A percentile compares a stretch with the other conserved stretches of the same genome.
Evolutionary conservation across 139 green algal genomes (phyloP).

Genomic region (Chlamydomonas sp.): DNA sequence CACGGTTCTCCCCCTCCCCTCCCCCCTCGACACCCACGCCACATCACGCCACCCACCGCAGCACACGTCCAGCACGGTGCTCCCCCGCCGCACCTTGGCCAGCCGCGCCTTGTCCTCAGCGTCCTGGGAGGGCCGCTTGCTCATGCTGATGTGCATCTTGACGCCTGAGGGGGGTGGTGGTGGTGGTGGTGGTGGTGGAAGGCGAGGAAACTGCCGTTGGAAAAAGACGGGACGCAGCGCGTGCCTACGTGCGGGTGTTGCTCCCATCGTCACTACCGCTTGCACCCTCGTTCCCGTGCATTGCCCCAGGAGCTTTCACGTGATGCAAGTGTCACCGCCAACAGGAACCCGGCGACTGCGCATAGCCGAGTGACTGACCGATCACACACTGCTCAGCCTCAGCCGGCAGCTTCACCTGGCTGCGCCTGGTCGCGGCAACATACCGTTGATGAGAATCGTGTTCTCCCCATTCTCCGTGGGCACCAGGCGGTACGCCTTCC

Average conservation of each 20-base stretch:
- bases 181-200: background rate
- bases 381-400: too few species aligned
- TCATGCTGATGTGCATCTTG: slow-evolving; percentile 42
- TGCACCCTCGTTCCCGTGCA: too few species aligned
- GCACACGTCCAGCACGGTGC: slow-evolving; percentile 35
- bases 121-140: slow-evolving; percentile 39
- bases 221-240: background rate
- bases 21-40: background rate
- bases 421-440: background rate
- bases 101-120: slow-evolving; percentile 33
- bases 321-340: too few species aligned
- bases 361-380: too few species aligned
- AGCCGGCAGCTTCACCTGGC: too few species aligned
- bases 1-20: slow-evolving; percentile 7
- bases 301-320: too few species aligned
- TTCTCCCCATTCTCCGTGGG: slow-evolving; percentile 9
- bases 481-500: slow-evolving; percentile 30
- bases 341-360: too few species aligned
- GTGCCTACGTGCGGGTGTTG: background rate
- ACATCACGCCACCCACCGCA: background rate
- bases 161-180: slow-evolving; percentile 4
- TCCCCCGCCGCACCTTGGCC: slow-evolving; percentile 11
- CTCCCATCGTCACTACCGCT: background rate
- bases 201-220: background rate
- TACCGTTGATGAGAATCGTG: slow-evolving; percentile 38